A percentile compares a stretch with the other conserved stretches of the same genome.
Evolutionary conservation across 805 yeast species (phyloP).

Genomic region (Ogataea ganodermae): DNA sequence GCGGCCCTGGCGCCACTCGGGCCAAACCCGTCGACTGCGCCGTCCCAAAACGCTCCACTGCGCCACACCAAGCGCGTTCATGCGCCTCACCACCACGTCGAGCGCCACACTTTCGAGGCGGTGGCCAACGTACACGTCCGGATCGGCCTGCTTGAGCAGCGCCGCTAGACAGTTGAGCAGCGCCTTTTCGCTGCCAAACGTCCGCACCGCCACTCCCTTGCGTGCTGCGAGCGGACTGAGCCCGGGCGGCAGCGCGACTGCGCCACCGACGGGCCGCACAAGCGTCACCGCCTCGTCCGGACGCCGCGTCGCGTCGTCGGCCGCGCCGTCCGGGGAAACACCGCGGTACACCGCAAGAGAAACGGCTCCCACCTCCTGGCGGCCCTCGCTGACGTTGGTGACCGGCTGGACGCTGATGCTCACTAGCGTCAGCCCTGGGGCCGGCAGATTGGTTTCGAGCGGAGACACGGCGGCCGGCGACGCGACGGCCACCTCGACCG

Average conservation of each 20-base stretch:
- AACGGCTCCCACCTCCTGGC: constrained; percentile 86
- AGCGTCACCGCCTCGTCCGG: constrained; percentile 70
- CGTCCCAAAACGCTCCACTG: constrained; percentile 87
- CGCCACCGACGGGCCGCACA: constrained; percentile 73
- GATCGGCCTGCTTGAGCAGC: constrained; percentile 71
- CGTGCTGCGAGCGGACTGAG: constrained; percentile 61
- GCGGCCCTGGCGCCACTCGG: constrained; percentile 63
- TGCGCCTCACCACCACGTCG: constrained; percentile 78
- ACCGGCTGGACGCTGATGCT: constrained; percentile 79
- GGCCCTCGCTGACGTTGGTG: constrained; percentile 70
- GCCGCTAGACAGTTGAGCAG: constrained; percentile 76
- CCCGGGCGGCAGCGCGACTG: constrained; percentile 72
- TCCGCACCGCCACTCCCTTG: constrained; percentile 51
- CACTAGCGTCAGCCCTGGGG: constrained; percentile 73
- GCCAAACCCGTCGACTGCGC: constrained; percentile 74
- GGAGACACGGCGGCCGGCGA: constrained; percentile 52
- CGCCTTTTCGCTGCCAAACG: constrained; percentile 73
- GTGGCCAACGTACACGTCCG: constrained; percentile 91
- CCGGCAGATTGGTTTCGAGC: constrained; percentile 40
- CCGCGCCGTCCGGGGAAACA: constrained; percentile 74
- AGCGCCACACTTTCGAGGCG: constrained; percentile 75
- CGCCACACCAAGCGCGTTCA: constrained; percentile 70
- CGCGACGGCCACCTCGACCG: constrained; percentile 65
- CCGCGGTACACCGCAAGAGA: constrained; percentile 71
- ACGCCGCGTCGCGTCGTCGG: constrained; percentile 47